These are phyloP conservation scores for Phytopythium chamaehyphon DNA, from an alignment of 352 stramenopile species.

Conservation along the genomic window DNA sequence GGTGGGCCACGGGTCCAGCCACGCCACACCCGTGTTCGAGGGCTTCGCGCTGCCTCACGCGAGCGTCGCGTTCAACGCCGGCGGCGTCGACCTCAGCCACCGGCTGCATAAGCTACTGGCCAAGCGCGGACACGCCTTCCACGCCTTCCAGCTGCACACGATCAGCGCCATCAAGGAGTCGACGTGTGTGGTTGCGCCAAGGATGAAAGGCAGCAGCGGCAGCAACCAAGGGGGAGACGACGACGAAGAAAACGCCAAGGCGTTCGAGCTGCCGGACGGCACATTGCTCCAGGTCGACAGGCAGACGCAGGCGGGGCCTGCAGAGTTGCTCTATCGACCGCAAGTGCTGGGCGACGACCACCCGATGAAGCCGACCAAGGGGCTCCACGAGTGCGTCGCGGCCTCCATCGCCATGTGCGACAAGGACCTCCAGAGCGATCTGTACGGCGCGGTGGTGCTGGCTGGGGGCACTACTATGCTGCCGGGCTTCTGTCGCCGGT, in stretches of 20 bases:
- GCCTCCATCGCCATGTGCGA: conserved; percentile 88
- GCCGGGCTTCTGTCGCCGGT: conserved; percentile 74
- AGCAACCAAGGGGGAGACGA: conserved; percentile 9
- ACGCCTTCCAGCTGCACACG: conserved; percentile 63
- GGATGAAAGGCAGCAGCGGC: conserved; percentile 5
- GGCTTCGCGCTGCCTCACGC: conserved; percentile 79
- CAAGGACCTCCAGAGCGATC: conserved; percentile 77
- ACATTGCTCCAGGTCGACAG: conserved; percentile 81
- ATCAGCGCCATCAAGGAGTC: conserved; percentile 88
- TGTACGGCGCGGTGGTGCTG: conserved; percentile 74
- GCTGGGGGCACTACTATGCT: conserved; percentile 85
- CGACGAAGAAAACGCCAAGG: conserved; percentile 31
- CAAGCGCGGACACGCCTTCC: conserved; percentile 64
- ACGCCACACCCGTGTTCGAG: conserved; percentile 86
- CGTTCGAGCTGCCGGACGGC: conserved; percentile 83
- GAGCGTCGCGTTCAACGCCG: conserved; percentile 57
- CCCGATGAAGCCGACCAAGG: conserved; percentile 44
- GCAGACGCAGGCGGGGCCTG: conserved; percentile 58
- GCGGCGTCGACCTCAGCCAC: conserved; percentile 73
- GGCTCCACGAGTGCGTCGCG: conserved; percentile 80
- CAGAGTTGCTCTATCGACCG: conserved; percentile 83
- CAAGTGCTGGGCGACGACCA: conserved; percentile 93
- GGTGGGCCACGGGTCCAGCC: conserved; percentile 78
- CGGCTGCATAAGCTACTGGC: conserved; percentile 65
- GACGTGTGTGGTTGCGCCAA: conserved; percentile 32